Percentiles rank a stretch among this genome's conserved stretches.
Evolutionary conservation across 225 moss, liverwort and hornwort genomes (phyloP).

Genomic region (Lunularia cruciata): DNA sequence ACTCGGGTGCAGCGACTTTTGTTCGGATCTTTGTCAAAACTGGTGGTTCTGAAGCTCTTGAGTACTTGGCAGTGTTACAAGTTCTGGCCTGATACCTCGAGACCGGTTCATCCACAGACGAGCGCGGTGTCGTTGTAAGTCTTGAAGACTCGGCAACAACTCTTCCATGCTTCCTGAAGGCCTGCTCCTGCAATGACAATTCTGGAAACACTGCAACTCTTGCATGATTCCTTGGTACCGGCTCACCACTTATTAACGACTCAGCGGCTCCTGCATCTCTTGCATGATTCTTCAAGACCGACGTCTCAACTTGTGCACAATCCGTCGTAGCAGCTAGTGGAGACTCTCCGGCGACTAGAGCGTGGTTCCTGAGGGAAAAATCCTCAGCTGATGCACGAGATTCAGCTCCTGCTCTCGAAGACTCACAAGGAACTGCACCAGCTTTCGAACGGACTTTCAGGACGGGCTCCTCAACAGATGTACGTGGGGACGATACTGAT

Average conservation of each 20-base stretch:
- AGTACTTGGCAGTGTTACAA: not conserved
- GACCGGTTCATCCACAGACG: slow-evolving; percentile 4
- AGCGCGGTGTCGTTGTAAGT: not conserved
- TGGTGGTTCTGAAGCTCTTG: not conserved
- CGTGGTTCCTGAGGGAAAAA: not conserved
- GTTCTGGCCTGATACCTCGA: not conserved
- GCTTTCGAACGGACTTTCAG: not conserved
- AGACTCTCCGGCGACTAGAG: not conserved
- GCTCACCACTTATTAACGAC: not conserved
- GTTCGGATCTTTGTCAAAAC: slow-evolving; percentile 14
- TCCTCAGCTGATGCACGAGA: slow-evolving; percentile 13
- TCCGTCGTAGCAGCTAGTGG: not conserved
- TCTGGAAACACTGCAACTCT: not conserved
- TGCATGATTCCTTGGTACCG: not conserved
- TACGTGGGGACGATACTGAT: slow-evolving; percentile 5
- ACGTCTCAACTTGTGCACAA: not conserved
- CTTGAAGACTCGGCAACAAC: not conserved
- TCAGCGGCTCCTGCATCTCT: not conserved
- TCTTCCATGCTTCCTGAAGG: not conserved
- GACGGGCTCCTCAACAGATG: not conserved
- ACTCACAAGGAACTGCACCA: not conserved
- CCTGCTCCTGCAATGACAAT: slow-evolving; percentile 1
- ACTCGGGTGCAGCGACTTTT: slow-evolving; percentile 8
- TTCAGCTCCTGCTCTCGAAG: not conserved
- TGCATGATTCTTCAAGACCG: not conserved